Base-by-base conservation (phyloP, 768 basidiomycete genomes). In the Trametes meyenii region DNA sequence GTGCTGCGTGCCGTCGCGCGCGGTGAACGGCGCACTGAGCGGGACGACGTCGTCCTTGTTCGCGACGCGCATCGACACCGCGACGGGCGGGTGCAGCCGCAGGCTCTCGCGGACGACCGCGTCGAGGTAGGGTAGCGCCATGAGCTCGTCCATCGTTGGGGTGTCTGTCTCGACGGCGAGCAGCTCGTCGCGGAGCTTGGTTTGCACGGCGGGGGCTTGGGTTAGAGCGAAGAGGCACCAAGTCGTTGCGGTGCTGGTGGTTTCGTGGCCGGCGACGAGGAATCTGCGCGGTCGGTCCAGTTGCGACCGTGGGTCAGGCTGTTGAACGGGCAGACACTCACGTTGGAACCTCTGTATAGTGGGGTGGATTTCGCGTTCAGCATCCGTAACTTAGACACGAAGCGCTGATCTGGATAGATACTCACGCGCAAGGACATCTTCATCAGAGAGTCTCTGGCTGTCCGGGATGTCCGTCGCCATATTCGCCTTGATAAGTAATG, bases 91-190 rank as follows among this genome's bases (percentile, higher is more conserved):
- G 64, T 87, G 77, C 1, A 85, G 48, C 0, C 88, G 81, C 61
- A 89, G 69, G 0, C 79, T 82, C 71, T 89, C 88, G 7, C 82
- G 79, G 5, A 87, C 77, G 12, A 88, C 81, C 26, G 77, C 78
- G 61, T 90, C 90, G 24, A 92, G 83, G 67, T 88, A 90, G 0
- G 86, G 81, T 3, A 93, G 75, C 2, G 80, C 75, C 60, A 83
- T 82, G 1, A 92, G 78, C 33, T 86, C 80, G 49, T 91, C 89
- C 85, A 91, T 89, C 3, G 80, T 79, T 2, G 89, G 88, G 0
- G 48, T 55, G 12, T 65, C 67, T 0, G 83, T 85, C 1, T 77
- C 68, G 14, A 86, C 75, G 0, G 73, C 69, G 38, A 71, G 64
- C 8, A 81, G 65, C 65, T 82, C 81, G 5, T 76, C 71, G 19